These are phyloP conservation scores for Symbiodinium pilosum DNA, from an alignment of 73 alveolate species.

Conservation along the genomic window DNA sequence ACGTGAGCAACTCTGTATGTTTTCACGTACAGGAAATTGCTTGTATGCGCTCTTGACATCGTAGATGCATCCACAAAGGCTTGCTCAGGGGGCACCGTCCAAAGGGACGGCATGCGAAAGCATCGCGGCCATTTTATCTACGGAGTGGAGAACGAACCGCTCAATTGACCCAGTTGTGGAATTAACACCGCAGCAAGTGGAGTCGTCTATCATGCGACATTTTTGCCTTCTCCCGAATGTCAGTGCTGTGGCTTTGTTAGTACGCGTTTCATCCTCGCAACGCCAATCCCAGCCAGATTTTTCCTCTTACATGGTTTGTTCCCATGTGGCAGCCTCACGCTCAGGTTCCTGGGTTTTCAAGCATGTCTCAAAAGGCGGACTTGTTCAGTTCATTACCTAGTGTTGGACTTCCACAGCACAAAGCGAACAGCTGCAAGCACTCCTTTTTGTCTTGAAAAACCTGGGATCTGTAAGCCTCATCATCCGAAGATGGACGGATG, in stretches of 20 bases:
- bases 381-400: too few species aligned
- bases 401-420: too few species aligned
- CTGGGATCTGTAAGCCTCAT: too few species aligned
- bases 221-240: not conserved
- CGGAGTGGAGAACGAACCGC: not conserved
- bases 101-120: not conserved
- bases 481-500: too few species aligned
- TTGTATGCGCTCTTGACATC: constrained; percentile 7
- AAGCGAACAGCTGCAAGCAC: too few species aligned
- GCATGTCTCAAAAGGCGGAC: too few species aligned
- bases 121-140: not conserved
- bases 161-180: not conserved
- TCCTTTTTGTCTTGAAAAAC: too few species aligned
- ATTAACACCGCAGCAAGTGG: not conserved
- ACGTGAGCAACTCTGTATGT: not conserved
- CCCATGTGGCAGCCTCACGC: not conserved
- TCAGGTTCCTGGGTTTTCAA: not conserved
- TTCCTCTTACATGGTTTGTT: not conserved
- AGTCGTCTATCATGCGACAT: not conserved
- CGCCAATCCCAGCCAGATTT: not conserved
- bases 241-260: not conserved
- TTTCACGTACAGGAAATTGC: not conserved
- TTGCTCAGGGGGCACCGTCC: too few species aligned
- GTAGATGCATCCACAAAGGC: not conserved
- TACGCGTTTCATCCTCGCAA: not conserved